A percentile compares a stretch with the other conserved stretches of the same genome.
phyloP scores from a whole-genome alignment of 2,329 filamentous ascomycete species.

The Fusarium pilosicola region DNA sequence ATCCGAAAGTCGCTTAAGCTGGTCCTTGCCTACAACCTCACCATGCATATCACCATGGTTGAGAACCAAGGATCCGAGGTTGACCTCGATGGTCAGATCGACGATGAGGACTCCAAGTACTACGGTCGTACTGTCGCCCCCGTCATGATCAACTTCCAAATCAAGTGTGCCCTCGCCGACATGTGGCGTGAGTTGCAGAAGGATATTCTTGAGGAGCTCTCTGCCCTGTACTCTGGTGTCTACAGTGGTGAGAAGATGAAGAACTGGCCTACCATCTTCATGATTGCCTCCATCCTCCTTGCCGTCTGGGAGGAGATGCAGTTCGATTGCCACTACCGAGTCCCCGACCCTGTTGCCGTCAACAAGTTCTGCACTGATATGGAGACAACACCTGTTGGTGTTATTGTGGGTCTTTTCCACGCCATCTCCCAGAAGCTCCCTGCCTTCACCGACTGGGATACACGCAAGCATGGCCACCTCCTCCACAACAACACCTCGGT shows the following conservation, averaged over 20 bases:
- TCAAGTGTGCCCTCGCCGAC: slow-evolving; percentile 95
- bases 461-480: slow-evolving; percentile 86
- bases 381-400: slow-evolving; percentile 94
- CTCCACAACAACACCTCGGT: slow-evolving; percentile 92
- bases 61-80: slow-evolving; percentile 88
- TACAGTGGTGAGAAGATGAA: slow-evolving; percentile 97
- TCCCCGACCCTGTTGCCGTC: slow-evolving; percentile 83
- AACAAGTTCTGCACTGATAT: slow-evolving; percentile 97
- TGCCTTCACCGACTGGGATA: slow-evolving; percentile 93
- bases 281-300: slow-evolving; percentile 90
- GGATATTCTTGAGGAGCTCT: slow-evolving; percentile 94
- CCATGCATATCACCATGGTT: slow-evolving; percentile 92
- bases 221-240: slow-evolving; percentile 92
- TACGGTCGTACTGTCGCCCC: slow-evolving; percentile 90
- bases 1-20: slow-evolving; percentile 96
- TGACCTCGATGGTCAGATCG: slow-evolving; percentile 81
- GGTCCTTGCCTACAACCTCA: slow-evolving; percentile 94
- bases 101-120: slow-evolving; percentile 87
- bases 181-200: slow-evolving; percentile 99
- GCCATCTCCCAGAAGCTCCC: slow-evolving; percentile 98
- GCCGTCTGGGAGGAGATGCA: slow-evolving; percentile 99
- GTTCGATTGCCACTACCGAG: slow-evolving; percentile 96
- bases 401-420: slow-evolving; percentile 96
- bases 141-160: slow-evolving; percentile 99
- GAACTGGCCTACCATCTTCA: slow-evolving; percentile 99